Evolutionary conservation across 441 rosid genomes (phyloP), one percentile per base, ranked within the genome.

Genomic region (Croton setiger): DNA sequence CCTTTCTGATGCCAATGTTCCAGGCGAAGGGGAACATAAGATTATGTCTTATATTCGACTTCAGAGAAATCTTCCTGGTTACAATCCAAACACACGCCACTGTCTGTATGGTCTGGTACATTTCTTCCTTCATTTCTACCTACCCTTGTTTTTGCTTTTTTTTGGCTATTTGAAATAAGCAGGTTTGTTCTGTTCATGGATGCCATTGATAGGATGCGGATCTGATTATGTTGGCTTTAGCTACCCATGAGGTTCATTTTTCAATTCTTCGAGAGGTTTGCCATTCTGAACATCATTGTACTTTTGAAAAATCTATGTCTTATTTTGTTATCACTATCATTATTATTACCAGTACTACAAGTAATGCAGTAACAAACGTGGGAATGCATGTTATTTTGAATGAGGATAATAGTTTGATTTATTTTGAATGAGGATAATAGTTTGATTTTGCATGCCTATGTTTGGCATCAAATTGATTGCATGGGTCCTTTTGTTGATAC

Each of bases 1-100:
- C 68, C 97, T 95, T 61, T 95, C 98, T 49, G 98, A 95, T 80
- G 98, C 98, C 70, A 95, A 95, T 84, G 96, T 90, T 79, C 99
- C 99, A 52, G 98, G 99, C 74, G 99, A 95, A 85, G 99, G 99
- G 78, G 99, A 95, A 81, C 99, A 95, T 81, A 92, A 95, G 80
- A 79, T 92, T 69, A 89, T 95, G 91, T 92, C 97, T 4, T 95
- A 88, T 70, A 78, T 95, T 68, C 97, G 99, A 71, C 96, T 92
- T 67, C 99, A 95, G 81, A 89, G 98, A 81, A 89, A 89, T 72
- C 86, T 87, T 79, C 89, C 95, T 76, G 98, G 97, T 79, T 86
- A 81, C 75, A 85, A 95, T 80, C 96, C 98, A 70, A 92, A 95
- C 66, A 95, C 98, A 58, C 78, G 87, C 49, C 99, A 92, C 79